Base-by-base conservation (phyloP, 805 yeast species). In the Candida chilensis region DNA sequence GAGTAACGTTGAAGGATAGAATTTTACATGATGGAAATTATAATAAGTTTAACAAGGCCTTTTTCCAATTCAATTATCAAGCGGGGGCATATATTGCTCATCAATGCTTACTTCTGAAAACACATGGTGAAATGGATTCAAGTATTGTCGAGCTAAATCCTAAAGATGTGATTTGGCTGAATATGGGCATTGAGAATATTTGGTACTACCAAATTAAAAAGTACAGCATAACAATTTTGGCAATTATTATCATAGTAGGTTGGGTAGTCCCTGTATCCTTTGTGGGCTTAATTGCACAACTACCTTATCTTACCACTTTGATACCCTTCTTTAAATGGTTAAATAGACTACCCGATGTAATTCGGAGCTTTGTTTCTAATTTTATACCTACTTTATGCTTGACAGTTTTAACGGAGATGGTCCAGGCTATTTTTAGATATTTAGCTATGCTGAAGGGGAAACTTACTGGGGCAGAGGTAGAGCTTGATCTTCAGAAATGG, bases 231-330 rank as follows among this genome's bases (percentile, higher is more conserved):
- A 66, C 64, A 17, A 28, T 66, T 3, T 21, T 70, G 11, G 61
- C 75, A 32, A 47, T 72, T 6, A 36, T 62, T 1, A 54, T 84
- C 1, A 75, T 79, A 4, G 38, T 65, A 3, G 46, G 54, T 24
- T 87, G 94, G 78, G 83, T 85, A 1, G 50, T 86, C 2, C 96
- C 96, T 0, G 90, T 86, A 1, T 85, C 94, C 0, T 64, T 82
- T 34, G 74, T 85, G 12, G 87, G 90, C 1, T 54, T 85, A 18
- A 54, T 87, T 1, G 74, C 94, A 0, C 95, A 86, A 41, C 58
- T 78, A 3, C 84, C 88, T 0, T 68, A 75, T 37, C 48, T 83
- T 28, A 67, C 79, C 0, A 62, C 67, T 16, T 54, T 79, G 28
- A 52, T 81, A 16, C 92, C 94, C 0, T 62, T 71, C 20, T 50